These are phyloP conservation scores for Apophysomyces sp. DNA, from an alignment of 371 early-diverging fungal genomes.

Conservation along the genomic window DNA sequence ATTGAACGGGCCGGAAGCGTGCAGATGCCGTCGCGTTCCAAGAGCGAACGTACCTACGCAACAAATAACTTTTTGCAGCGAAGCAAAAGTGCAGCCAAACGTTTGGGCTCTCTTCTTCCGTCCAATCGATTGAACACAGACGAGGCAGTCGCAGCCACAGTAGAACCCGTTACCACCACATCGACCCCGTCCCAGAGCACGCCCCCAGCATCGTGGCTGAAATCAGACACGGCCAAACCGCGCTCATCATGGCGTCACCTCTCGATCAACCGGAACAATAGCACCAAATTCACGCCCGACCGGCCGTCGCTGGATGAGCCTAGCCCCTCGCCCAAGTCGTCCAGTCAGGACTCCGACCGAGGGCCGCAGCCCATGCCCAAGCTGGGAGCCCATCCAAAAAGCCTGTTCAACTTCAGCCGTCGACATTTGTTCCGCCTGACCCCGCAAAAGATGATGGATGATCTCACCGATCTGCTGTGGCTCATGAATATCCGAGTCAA, in stretches of 20 bases:
- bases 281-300: conserved; percentile 9
- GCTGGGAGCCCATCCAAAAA: conserved; percentile 25
- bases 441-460: conserved; percentile 27
- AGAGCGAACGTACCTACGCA: neutral
- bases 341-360: neutral
- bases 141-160: neutral
- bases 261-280: neutral
- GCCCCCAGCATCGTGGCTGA: neutral
- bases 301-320: conserved; percentile 3
- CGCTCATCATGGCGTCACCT: neutral
- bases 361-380: conserved; percentile 11
- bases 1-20: neutral
- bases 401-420: conserved; percentile 36
- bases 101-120: conserved; percentile 9
- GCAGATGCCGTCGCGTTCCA: neutral
- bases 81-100: conserved; percentile 25
- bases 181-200: neutral
- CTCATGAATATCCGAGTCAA: conserved; percentile 18
- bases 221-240: neutral
- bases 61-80: conserved; percentile 2
- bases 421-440: conserved; percentile 29
- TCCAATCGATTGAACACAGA: neutral
- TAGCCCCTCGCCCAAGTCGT: neutral
- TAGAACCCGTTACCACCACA: neutral
- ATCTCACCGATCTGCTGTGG: conserved; percentile 18